These are phyloP conservation scores for Lichtheimia corymbifera DNA, from an alignment of 371 early-diverging fungal genomes.

Conservation along the genomic window DNA sequence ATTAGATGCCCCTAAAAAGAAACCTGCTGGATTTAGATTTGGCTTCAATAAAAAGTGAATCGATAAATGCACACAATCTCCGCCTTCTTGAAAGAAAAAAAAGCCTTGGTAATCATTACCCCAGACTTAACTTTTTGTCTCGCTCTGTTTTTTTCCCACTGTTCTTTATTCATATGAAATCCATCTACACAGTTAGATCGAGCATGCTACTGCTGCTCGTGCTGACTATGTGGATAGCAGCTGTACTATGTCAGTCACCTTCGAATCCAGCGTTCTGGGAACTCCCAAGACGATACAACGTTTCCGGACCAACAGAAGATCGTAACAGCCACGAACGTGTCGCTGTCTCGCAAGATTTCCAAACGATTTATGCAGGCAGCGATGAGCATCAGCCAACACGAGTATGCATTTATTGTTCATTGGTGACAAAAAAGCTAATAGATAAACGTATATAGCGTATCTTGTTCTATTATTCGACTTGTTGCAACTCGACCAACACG, in stretches of 20 bases:
- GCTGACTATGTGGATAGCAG: not conserved
- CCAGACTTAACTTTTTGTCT: no score
- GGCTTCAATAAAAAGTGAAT: slow-evolving; percentile 30
- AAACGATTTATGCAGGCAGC: slow-evolving; percentile 27
- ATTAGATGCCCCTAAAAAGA: slow-evolving; percentile 33
- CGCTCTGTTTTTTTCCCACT: not conserved
- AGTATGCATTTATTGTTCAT: slow-evolving; percentile 2
- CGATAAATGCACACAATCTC: not conserved
- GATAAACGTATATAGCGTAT: slow-evolving; percentile 5
- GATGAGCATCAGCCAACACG: slow-evolving; percentile 7
- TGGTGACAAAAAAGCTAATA: slow-evolving; percentile 21
- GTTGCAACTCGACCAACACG: slow-evolving; percentile 10
- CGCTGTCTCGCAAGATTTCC: slow-evolving; percentile 28
- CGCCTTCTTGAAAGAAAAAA: not conserved
- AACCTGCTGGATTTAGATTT: slow-evolving; percentile 33
- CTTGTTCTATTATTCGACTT: slow-evolving; percentile 10
- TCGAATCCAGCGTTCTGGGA: slow-evolving; percentile 17
- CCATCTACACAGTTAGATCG: not conserved
- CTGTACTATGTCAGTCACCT: not conserved
- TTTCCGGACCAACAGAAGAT: slow-evolving; percentile 15
- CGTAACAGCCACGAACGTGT: slow-evolving; percentile 7
- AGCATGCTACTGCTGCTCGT: not conserved
- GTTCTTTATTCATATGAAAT: not conserved
- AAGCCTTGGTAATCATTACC: no score
- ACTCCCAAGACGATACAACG: slow-evolving; percentile 19